Evolutionary conservation across 177 flowering plant genomes (phyloP).

Genomic region (Vitis hybrid): DNA sequence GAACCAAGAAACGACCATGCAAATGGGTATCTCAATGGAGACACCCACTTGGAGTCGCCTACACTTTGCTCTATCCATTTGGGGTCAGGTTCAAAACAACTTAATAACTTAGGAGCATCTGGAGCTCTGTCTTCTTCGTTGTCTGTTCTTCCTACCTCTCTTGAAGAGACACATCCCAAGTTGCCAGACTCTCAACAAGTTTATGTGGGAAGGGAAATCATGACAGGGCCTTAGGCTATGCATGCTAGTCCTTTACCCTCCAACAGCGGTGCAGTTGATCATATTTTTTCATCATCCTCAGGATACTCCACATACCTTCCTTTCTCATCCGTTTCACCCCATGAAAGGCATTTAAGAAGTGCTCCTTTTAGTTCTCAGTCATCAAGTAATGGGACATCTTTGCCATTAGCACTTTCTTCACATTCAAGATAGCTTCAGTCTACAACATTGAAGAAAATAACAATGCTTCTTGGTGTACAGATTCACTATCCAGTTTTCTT

Average conservation of each 20-base stretch:
- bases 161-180: slow-evolving; percentile 55
- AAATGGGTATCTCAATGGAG: slow-evolving; percentile 52
- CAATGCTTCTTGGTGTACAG: slow-evolving; percentile 60
- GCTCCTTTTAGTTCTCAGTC: slow-evolving; percentile 50
- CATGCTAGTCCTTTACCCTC: slow-evolving; percentile 32
- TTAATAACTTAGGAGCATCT: slow-evolving; percentile 41
- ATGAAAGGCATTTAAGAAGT: slow-evolving; percentile 32
- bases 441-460: slow-evolving; percentile 36
- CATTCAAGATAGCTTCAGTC: slow-evolving; percentile 35
- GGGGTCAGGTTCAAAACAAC: slow-evolving; percentile 48
- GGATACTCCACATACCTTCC: slow-evolving; percentile 46
- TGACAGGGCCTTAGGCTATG: slow-evolving; percentile 31
- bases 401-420: slow-evolving; percentile 36
- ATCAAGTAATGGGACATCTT: slow-evolving; percentile 25
- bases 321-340: slow-evolving; percentile 49
- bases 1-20: slow-evolving; percentile 51
- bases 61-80: slow-evolving; percentile 50
- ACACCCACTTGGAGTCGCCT: slow-evolving; percentile 26
- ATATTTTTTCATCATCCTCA: slow-evolving; percentile 60
- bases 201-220: slow-evolving; percentile 46
- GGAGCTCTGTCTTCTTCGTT: slow-evolving; percentile 53
- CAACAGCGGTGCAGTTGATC: slow-evolving; percentile 54
- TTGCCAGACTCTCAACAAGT: slow-evolving; percentile 52
- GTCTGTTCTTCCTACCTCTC: slow-evolving; percentile 43
- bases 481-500: slow-evolving; percentile 42